These are phyloP conservation scores for Termitomyces sp. DNA, from an alignment of 768 basidiomycete genomes.

Conservation along the genomic window DNA sequence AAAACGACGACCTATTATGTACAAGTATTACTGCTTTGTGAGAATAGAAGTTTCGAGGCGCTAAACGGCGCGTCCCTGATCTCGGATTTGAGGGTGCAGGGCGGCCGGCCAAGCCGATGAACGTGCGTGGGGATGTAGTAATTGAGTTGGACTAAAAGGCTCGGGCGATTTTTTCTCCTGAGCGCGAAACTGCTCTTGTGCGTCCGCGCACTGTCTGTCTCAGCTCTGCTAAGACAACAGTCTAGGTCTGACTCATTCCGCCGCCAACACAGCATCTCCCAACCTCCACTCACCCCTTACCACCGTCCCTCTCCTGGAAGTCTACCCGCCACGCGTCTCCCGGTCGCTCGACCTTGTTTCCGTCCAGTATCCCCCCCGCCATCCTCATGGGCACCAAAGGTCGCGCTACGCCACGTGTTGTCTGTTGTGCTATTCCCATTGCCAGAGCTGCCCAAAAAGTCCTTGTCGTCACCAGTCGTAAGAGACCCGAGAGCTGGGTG, in stretches of 20 bases:
- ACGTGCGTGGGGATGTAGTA: slow-evolving; percentile 43
- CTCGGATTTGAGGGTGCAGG: slow-evolving; percentile 5
- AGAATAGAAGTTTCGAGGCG: not conserved
- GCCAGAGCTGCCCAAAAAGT: slow-evolving; percentile 68
- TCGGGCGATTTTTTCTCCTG: slow-evolving; percentile 20
- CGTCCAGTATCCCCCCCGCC: not conserved
- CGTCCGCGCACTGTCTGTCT: not conserved
- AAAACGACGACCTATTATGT: not conserved
- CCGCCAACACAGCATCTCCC: not conserved
- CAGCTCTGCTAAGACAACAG: slow-evolving; percentile 4
- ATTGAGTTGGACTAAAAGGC: slow-evolving; percentile 6
- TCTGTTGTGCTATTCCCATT: slow-evolving; percentile 89
- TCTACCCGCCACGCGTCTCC: not conserved
- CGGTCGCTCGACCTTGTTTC: not conserved
- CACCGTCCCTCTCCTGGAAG: not conserved
- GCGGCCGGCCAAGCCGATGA: slow-evolving; percentile 33
- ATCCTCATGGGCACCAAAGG: slow-evolving; percentile 59
- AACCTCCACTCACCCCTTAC: not conserved
- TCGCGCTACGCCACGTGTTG: slow-evolving; percentile 74
- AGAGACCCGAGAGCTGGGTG: slow-evolving; percentile 77
- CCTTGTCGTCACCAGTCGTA: slow-evolving; percentile 80
- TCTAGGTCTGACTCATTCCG: slow-evolving; percentile 1
- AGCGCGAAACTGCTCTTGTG: not conserved
- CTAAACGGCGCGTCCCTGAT: not conserved
- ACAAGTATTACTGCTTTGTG: not conserved